Conservation (phyloP, 257 asterid species). For the Apocynum venetum region DNA sequence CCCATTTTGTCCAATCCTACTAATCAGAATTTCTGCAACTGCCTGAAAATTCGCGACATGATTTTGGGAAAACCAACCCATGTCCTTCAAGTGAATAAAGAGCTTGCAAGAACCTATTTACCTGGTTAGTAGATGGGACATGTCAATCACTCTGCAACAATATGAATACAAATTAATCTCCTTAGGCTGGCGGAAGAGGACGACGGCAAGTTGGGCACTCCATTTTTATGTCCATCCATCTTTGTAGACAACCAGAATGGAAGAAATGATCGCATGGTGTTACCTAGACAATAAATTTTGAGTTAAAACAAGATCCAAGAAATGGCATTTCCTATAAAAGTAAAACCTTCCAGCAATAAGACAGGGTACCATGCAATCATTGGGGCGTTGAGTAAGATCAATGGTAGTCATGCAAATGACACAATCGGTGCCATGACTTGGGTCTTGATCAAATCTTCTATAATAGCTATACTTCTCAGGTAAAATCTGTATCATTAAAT, state of each 20-base stretch:
- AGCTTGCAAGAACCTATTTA: conserved; percentile 14
- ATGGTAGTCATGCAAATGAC: conserved; percentile 94
- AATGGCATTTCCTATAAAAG: conserved; percentile 1
- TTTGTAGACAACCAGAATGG: conserved; percentile 80
- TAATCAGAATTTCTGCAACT: background rate
- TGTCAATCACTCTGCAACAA: conserved; percentile 17
- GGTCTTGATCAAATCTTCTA: conserved; percentile 61
- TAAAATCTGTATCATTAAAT: conserved; percentile 55
- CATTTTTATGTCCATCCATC: conserved; percentile 99
- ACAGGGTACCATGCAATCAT: conserved; percentile 77
- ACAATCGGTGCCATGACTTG: conserved; percentile 63
- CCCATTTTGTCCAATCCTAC: background rate
- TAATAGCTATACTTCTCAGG: conserved; percentile 89
- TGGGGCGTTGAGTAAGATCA: conserved; percentile 60
- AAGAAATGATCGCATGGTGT: conserved; percentile 98
- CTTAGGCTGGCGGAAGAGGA: conserved; percentile 85
- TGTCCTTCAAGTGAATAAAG: conserved; percentile 1
- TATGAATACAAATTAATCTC: conserved; percentile 18
- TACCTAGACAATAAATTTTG: conserved; percentile 36
- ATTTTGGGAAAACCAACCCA: background rate
- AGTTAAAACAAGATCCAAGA: background rate
- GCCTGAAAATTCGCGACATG: background rate
- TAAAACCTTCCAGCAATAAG: background rate
- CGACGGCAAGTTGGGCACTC: conserved; percentile 99
- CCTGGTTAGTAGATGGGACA: conserved; percentile 43